Evolutionary conservation across 306 rosid species (phyloP).

Genomic region (Quercus suber): DNA sequence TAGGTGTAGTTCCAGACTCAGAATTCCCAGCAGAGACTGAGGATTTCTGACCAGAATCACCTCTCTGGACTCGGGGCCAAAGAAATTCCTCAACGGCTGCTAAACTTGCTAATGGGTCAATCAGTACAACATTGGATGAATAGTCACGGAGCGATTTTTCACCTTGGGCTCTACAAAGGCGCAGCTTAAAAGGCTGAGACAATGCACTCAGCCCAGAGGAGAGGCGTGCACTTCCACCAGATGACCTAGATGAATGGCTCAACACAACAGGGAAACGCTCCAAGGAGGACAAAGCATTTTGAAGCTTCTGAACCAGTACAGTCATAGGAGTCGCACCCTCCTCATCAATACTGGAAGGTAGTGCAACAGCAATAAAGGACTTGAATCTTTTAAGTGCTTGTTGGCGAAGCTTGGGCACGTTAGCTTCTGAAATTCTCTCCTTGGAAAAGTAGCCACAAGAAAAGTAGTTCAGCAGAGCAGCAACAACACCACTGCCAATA

Average conservation of each 20-base stretch:
- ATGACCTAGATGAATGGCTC: slow-evolving; percentile 92
- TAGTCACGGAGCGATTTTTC: slow-evolving; percentile 88
- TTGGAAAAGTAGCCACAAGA: slow-evolving; percentile 88
- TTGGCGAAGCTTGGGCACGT: slow-evolving; percentile 78
- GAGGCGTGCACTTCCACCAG: slow-evolving; percentile 87
- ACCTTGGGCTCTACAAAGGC: slow-evolving; percentile 93
- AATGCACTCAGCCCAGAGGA: slow-evolving; percentile 92
- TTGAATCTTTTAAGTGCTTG: slow-evolving; percentile 82
- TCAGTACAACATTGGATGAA: slow-evolving; percentile 87
- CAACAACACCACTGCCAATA: slow-evolving; percentile 93
- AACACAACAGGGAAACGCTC: slow-evolving; percentile 97
- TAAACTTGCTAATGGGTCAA: slow-evolving; percentile 92
- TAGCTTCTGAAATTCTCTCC: slow-evolving; percentile 66
- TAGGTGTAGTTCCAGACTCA: slow-evolving; percentile 78
- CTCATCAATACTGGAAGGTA: slow-evolving; percentile 48
- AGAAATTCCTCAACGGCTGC: slow-evolving; percentile 98
- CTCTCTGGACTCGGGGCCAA: slow-evolving; percentile 93
- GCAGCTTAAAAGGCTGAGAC: slow-evolving; percentile 91
- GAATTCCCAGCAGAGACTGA: slow-evolving; percentile 64
- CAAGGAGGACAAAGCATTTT: slow-evolving; percentile 92
- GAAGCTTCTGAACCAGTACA: slow-evolving; percentile 91
- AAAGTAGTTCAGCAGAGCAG: slow-evolving; percentile 80
- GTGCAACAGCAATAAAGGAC: slow-evolving; percentile 83
- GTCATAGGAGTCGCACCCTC: slow-evolving; percentile 61
- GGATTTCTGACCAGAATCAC: slow-evolving; percentile 79